These are phyloP conservation scores for Heimioporus sp. DNA, from an alignment of 768 basidiomycete genomes.

Conservation along the genomic window DNA sequence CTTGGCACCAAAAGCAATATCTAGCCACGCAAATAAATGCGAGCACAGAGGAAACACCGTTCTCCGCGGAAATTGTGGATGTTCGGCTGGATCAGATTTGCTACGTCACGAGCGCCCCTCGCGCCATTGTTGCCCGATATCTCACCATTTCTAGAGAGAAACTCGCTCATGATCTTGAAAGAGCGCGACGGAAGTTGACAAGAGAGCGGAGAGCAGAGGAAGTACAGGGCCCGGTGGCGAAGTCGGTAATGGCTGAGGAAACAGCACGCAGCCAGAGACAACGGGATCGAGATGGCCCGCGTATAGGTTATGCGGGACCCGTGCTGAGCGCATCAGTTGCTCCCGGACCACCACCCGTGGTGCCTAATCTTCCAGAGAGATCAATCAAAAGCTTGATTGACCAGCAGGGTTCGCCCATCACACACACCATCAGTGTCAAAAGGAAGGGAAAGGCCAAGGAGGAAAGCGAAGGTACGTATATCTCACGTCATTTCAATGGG, in stretches of 20 bases:
- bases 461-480: constrained; percentile 28
- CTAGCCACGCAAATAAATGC: no score
- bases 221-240: constrained; percentile 42
- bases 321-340: constrained; percentile 43
- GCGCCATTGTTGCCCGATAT: constrained; percentile 43
- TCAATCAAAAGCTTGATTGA: constrained; percentile 50
- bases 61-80: constrained; percentile 24
- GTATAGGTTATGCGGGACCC: constrained; percentile 51
- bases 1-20: no score
- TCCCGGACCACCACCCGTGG: constrained; percentile 37
- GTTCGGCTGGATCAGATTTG: constrained; percentile 44
- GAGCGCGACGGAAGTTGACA: constrained; percentile 35
- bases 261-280: constrained; percentile 59
- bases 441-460: constrained; percentile 31
- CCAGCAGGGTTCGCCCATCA: constrained; percentile 47
- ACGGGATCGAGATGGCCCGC: constrained; percentile 60
- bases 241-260: constrained; percentile 57
- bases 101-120: constrained; percentile 47
- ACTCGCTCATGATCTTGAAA: constrained; percentile 42
- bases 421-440: constrained; percentile 32
- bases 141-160: constrained; percentile 41
- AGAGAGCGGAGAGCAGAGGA: constrained; percentile 27
- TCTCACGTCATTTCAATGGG: neutral
- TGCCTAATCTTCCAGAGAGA: constrained; percentile 47
- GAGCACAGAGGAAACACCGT: no score